These are phyloP conservation scores for Auriculariales sp. DNA, from an alignment of 768 basidiomycete species.

Conservation along the genomic window DNA sequence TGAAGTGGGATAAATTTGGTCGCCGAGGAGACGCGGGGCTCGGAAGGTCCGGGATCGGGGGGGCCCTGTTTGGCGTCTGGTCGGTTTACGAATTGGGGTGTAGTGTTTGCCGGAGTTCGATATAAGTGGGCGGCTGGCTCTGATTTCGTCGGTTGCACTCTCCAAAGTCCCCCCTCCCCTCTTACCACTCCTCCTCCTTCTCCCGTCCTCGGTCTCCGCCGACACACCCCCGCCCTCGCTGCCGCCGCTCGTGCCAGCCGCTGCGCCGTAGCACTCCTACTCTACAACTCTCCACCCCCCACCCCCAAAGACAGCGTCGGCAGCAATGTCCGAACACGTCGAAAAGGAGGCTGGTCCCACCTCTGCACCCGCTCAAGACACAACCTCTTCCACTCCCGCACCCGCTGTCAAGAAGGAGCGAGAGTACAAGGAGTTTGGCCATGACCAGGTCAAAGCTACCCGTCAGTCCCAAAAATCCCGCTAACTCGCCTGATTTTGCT, in stretches of 20 bases:
- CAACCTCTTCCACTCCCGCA: no score
- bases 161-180: background rate
- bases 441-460: slow-evolving; percentile 51
- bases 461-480: slow-evolving; percentile 29
- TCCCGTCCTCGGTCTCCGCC: slow-evolving; percentile 1
- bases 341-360: slow-evolving; percentile 13
- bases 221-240: background rate
- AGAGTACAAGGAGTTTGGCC: slow-evolving; percentile 78
- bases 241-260: background rate
- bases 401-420: slow-evolving; percentile 50
- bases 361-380: background rate
- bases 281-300: no score
- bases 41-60: no score
- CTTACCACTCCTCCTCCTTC: slow-evolving; percentile 2
- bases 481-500: slow-evolving; percentile 4
- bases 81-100: no score
- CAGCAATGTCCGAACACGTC: slow-evolving; percentile 10
- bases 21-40: no score
- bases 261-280: no score
- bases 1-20: no score
- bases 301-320: no score
- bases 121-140: no score
- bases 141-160: background rate
- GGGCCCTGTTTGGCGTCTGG: no score
- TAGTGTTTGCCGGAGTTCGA: no score